phyloP scores from a whole-genome alignment of 495 filamentous ascomycete species.

The Penicillium manginii region DNA sequence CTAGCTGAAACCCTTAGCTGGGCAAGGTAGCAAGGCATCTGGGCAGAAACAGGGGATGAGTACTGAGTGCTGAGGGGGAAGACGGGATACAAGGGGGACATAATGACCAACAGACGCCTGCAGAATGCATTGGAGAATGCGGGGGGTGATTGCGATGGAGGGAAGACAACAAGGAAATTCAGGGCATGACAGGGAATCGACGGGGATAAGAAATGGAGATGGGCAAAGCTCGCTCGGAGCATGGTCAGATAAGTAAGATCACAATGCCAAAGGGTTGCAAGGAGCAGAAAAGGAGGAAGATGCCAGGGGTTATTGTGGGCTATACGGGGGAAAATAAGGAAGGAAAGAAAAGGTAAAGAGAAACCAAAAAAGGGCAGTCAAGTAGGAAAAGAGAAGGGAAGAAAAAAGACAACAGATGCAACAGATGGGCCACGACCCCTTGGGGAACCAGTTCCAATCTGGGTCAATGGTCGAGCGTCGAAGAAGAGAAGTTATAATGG shows the following conservation, averaged over 20 bases:
- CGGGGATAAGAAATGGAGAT: conserved; percentile 22
- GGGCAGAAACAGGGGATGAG: neutral
- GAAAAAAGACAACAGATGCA: conserved; percentile 25
- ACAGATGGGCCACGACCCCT: conserved; percentile 20
- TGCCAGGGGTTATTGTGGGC: conserved; percentile 11
- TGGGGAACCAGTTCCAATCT: conserved; percentile 30
- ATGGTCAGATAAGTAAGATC: conserved; percentile 31
- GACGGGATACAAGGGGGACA: conserved; percentile 34
- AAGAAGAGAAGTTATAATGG: conserved; percentile 23
- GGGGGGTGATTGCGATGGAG: conserved; percentile 33
- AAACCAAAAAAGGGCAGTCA: conserved; percentile 24
- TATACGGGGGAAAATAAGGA: conserved; percentile 14
- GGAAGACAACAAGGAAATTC: conserved; percentile 30
- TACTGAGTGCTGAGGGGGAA: conserved; percentile 20
- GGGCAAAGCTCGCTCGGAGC: conserved; percentile 47
- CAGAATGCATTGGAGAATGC: conserved; percentile 48
- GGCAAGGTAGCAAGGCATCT: conserved; percentile 23
- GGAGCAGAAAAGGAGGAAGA: conserved; percentile 4
- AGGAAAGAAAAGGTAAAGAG: conserved; percentile 14
- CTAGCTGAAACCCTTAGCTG: conserved; percentile 7
- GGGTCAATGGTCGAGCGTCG: conserved; percentile 12
- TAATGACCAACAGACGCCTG: conserved; percentile 51
- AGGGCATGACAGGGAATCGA: conserved; percentile 34
- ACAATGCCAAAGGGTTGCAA: conserved; percentile 15
- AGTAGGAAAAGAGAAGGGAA: conserved; percentile 16